A percentile compares a stretch with the other conserved stretches of the same genome.
phyloP scores from a whole-genome alignment of 1,284 basidiomycete species.

The Ustanciosporium gigantosporum region DNA sequence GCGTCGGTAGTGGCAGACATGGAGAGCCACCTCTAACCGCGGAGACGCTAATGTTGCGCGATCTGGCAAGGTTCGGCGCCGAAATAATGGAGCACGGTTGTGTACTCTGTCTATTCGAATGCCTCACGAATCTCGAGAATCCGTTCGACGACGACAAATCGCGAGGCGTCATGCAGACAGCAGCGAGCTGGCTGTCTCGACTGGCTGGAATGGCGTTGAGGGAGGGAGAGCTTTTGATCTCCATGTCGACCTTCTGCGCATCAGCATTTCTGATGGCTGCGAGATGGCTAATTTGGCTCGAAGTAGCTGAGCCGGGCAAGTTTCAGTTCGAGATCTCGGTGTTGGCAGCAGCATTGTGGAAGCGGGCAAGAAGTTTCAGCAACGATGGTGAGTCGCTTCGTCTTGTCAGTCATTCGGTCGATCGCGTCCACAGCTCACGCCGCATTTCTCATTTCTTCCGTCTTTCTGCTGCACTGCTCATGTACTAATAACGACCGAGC shows the following conservation, averaged over 20 bases:
- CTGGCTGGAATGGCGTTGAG: slow-evolving; percentile 18
- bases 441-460: neutral
- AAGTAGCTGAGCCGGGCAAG: slow-evolving; percentile 2
- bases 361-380: slow-evolving; percentile 4
- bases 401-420: too few species aligned
- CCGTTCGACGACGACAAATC: slow-evolving; percentile 2
- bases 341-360: slow-evolving; percentile 2
- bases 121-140: slow-evolving; percentile 5
- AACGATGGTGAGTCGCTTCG: slow-evolving; percentile 19
- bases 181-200: slow-evolving; percentile 16
- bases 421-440: neutral
- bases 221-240: neutral
- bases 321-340: slow-evolving; percentile 12
- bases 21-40: too few species aligned
- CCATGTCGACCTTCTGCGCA: slow-evolving; percentile 12
- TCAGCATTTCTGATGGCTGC: slow-evolving; percentile 14
- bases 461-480: neutral
- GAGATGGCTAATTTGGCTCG: slow-evolving; percentile 15
- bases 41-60: too few species aligned
- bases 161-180: slow-evolving; percentile 11
- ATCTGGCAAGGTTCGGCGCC: slow-evolving; percentile 11
- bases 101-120: slow-evolving; percentile 14
- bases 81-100: slow-evolving; percentile 20
- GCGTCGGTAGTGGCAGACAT: too few species aligned
- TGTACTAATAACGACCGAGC: slow-evolving; percentile 1